Conservation (phyloP, 73 alveolate species). For the Uronychia binucleata region DNA sequence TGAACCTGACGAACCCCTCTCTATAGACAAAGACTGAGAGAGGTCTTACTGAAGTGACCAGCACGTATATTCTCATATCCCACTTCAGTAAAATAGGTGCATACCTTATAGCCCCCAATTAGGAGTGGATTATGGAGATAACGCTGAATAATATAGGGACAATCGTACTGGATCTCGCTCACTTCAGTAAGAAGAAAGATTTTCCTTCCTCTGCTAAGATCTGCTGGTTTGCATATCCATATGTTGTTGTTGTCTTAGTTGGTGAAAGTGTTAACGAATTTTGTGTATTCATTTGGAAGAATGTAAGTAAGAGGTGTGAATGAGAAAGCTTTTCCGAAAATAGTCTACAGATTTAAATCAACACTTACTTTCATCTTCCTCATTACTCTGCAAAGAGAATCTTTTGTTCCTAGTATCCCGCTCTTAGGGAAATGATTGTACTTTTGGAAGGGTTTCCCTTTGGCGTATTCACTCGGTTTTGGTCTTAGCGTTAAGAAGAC, state of each 20-base stretch:
- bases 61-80: slow-evolving; percentile 69
- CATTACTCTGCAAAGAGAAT: slow-evolving; percentile 46
- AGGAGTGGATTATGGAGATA: slow-evolving; percentile 53
- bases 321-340: slow-evolving; percentile 50
- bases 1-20: slow-evolving; percentile 61
- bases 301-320: slow-evolving; percentile 63
- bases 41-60: slow-evolving; percentile 48
- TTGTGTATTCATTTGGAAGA: slow-evolving; percentile 62
- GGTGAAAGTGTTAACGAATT: slow-evolving; percentile 55
- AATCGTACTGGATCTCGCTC: slow-evolving; percentile 48
- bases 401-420: slow-evolving; percentile 48
- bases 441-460: slow-evolving; percentile 46
- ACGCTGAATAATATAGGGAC: slow-evolving; percentile 46
- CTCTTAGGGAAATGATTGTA: slow-evolving; percentile 60
- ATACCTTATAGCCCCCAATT: slow-evolving; percentile 40
- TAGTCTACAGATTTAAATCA: neutral
- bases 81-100: neutral
- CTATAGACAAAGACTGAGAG: slow-evolving; percentile 44
- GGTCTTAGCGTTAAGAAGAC: slow-evolving; percentile 28
- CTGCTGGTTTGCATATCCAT: slow-evolving; percentile 73
- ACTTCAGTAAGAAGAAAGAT: slow-evolving; percentile 49
- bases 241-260: slow-evolving; percentile 31
- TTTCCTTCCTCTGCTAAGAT: slow-evolving; percentile 62
- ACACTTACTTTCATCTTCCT: slow-evolving; percentile 50
- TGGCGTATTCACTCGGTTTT: slow-evolving; percentile 46